Conservation (phyloP, 768 basidiomycete genomes). For the Amanita pallidorosea region DNA sequence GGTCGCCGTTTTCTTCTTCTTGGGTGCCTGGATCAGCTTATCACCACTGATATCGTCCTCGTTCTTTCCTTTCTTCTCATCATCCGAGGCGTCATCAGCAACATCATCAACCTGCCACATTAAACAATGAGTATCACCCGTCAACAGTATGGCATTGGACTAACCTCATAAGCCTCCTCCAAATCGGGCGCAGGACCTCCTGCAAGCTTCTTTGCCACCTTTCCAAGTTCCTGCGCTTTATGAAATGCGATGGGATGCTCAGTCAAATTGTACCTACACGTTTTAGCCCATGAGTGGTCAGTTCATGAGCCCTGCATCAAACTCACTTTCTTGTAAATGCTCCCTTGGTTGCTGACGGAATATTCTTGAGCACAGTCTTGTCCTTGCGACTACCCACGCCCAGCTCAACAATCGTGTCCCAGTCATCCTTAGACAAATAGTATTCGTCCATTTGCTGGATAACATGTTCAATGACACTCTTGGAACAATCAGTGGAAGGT, state of each 20-base stretch:
- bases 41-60: conserved; percentile 22
- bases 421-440: conserved; percentile 87
- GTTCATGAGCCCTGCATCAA: background rate
- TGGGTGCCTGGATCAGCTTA: conserved; percentile 26
- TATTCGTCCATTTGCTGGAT: conserved; percentile 92
- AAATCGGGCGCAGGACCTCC: conserved; percentile 74
- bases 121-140: background rate
- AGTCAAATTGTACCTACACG: conserved; percentile 68
- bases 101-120: conserved; percentile 32
- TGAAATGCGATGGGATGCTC: conserved; percentile 96
- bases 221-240: conserved; percentile 74
- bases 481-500: conserved; percentile 1
- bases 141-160: conserved; percentile 12
- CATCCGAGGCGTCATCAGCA: conserved; percentile 37
- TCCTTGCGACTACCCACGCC: conserved; percentile 78
- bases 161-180: conserved; percentile 83
- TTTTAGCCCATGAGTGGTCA: background rate
- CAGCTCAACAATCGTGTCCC: conserved; percentile 92
- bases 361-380: conserved; percentile 71
- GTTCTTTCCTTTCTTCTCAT: conserved; percentile 27
- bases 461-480: conserved; percentile 75
- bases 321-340: conserved; percentile 78
- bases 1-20: conserved; percentile 25
- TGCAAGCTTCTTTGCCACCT: conserved; percentile 69
- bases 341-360: conserved; percentile 70